Evolutionary conservation across 192 early-diverging fungal species (phyloP), one percentile per base, ranked within the genome.

Genomic region (Umbelopsis ramanniana): DNA sequence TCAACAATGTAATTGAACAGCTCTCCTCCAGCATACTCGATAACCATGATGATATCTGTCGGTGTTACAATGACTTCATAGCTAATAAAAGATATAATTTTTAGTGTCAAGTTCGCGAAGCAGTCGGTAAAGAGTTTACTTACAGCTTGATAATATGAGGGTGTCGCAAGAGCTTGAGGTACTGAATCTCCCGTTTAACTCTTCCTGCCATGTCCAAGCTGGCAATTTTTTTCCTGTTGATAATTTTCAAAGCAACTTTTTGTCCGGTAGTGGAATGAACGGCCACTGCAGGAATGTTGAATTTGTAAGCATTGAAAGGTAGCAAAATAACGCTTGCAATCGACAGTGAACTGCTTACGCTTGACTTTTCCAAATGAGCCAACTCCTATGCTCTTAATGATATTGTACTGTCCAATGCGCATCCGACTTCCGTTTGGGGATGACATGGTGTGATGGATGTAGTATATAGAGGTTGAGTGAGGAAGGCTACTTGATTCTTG

Each of bases 281-380:
- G 19, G 96, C 97, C 73, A 97, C 97, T 98, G 84, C 12, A 54
- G 21, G 4, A 57, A 24, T 29, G 52, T 21, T 19, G 23, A 12
- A 26, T 15, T 45, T 11, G 23, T 53, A 22, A 63, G 15, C 23
- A 70, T 52, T 26, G 9, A n/a, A n/a, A n/a, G n/a, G 33, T 19
- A 46, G 14, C 2, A 40, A 54, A 24, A 29, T 3, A 17, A 19
- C 52, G 37, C 46, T 22, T 11, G n/a, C 55, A 35, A 66, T 24
- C 6, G 2, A 50, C 8, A 60, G 46, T 63, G 2, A 38, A 50
- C 48, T n/a, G 12, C 85, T 83, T 90, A 97, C 97, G 86, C 83
- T 98, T 99, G 47, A 99, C 97, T 87, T 99, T 99, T 63, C 95
- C 97, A 86, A 99, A 99, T 9, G 94, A 95, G 12, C 97, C 97